A percentile compares a stretch with the other conserved stretches of the same genome.
These are phyloP conservation scores for Lactarius tabidus DNA, from an alignment of 768 basidiomycete species.

Conservation along the genomic window DNA sequence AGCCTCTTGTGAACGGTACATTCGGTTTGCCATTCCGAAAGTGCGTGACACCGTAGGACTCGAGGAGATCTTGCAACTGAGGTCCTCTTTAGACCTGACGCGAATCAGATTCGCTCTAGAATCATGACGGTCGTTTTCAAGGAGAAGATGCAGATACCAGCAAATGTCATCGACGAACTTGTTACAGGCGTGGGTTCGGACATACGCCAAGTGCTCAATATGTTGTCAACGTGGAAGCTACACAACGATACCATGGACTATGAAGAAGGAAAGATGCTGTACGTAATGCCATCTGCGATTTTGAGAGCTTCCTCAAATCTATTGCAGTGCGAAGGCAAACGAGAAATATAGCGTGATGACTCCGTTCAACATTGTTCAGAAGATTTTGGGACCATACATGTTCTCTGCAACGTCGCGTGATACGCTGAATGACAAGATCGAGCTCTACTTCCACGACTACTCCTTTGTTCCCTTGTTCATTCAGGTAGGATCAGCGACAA, in stretches of 20 bases:
- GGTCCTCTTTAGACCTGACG: constrained; percentile 60
- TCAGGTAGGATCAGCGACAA: constrained; percentile 52
- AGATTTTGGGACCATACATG: constrained; percentile 85
- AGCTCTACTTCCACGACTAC: constrained; percentile 95
- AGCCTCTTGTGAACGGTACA: constrained; percentile 70
- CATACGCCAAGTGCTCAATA: constrained; percentile 95
- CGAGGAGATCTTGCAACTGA: background rate
- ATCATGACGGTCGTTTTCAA: constrained; percentile 87
- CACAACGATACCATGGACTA: constrained; percentile 78
- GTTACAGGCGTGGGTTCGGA: constrained; percentile 88
- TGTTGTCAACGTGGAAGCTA: constrained; percentile 97
- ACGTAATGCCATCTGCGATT: constrained; percentile 32
- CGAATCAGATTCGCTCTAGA: constrained; percentile 72
- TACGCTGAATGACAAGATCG: constrained; percentile 88
- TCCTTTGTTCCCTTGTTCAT: constrained; percentile 93
- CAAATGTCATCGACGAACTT: constrained; percentile 89
- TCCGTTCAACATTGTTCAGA: constrained; percentile 89
- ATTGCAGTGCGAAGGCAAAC: constrained; percentile 62
- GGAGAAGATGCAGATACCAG: constrained; percentile 90
- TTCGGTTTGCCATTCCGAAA: constrained; percentile 74
- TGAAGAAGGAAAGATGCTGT: constrained; percentile 91
- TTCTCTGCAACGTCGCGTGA: constrained; percentile 80
- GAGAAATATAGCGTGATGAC: constrained; percentile 89
- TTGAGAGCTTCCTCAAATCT: background rate
- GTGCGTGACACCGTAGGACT: constrained; percentile 39